Conservation (phyloP, 1,284 basidiomycete species). For the Melanopsichium pennsylvanicum region DNA sequence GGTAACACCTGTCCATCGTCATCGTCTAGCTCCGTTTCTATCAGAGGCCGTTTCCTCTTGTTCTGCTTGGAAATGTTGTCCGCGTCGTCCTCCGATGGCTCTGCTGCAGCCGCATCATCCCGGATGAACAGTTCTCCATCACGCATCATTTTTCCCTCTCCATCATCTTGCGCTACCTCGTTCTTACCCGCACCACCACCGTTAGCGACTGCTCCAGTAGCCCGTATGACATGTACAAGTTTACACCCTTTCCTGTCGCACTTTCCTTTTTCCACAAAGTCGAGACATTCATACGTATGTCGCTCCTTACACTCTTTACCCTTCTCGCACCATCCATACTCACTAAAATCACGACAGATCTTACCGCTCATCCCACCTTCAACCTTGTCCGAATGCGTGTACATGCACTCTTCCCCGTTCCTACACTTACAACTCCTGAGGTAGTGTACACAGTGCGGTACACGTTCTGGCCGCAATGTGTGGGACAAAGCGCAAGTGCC, state of each 20-base stretch:
- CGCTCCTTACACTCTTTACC: slow-evolving; percentile 47
- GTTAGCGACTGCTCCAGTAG: slow-evolving; percentile 1
- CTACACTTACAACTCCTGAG: slow-evolving; percentile 47
- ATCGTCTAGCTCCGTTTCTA: slow-evolving; percentile 28
- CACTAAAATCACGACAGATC: slow-evolving; percentile 54
- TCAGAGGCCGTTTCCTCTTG: slow-evolving; percentile 27
- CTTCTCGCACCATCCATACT: slow-evolving; percentile 59
- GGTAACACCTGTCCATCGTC: slow-evolving; percentile 8
- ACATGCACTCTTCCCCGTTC: slow-evolving; percentile 56
- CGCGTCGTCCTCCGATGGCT: slow-evolving; percentile 3
- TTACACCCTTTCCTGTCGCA: slow-evolving; percentile 51
- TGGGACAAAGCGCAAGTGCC: slow-evolving; percentile 61
- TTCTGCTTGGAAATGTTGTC: neutral
- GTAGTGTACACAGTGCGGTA: slow-evolving; percentile 64
- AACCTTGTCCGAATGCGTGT: slow-evolving; percentile 48
- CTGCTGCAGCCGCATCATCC: slow-evolving; percentile 48
- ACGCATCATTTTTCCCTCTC: neutral
- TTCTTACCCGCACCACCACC: neutral
- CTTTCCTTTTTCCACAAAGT: slow-evolving; percentile 55
- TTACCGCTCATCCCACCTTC: slow-evolving; percentile 16
- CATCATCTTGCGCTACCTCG: slow-evolving; percentile 1
- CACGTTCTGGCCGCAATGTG: slow-evolving; percentile 38
- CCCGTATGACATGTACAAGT: slow-evolving; percentile 54
- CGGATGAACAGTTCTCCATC: slow-evolving; percentile 46
- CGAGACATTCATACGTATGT: slow-evolving; percentile 63